A percentile compares a stretch with the other conserved stretches of the same genome.
phyloP scores from a whole-genome alignment of 768 basidiomycete genomes.

The Lentinula edodes region DNA sequence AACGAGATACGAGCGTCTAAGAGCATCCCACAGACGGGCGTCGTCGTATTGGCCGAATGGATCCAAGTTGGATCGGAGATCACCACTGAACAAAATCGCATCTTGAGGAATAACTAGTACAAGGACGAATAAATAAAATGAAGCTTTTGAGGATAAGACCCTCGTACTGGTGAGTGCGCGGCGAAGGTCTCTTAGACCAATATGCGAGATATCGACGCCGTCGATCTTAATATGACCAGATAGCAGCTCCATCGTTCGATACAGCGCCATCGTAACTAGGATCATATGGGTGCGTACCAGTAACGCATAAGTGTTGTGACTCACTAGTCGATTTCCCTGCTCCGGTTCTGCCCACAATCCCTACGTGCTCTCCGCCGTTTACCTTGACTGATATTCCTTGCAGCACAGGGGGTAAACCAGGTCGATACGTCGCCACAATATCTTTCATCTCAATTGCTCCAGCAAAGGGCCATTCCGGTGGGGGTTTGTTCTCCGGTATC shows the following conservation, averaged over 20 bases:
- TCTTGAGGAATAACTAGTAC: too few relatives aligned
- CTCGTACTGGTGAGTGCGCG: too few relatives aligned
- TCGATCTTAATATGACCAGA: constrained; percentile 51
- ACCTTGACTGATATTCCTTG: constrained; percentile 54
- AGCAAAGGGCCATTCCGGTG: constrained; percentile 40
- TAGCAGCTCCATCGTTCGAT: constrained; percentile 38
- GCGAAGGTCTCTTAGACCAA: constrained; percentile 32
- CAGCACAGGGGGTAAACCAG: constrained; percentile 60
- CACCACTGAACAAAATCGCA: constrained; percentile 35
- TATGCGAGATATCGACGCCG: constrained; percentile 39
- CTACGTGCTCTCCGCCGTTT: constrained; percentile 56
- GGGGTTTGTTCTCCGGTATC: constrained; percentile 19
- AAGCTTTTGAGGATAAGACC: too few relatives aligned
- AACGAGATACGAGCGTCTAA: constrained; percentile 20
- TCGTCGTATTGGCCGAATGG: constrained; percentile 75
- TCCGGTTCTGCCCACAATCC: constrained; percentile 30
- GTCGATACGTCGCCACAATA: constrained; percentile 52
- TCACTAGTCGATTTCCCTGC: constrained; percentile 22
- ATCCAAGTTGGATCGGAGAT: constrained; percentile 58
- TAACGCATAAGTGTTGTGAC: constrained; percentile 43
- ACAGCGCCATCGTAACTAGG: constrained; percentile 31
- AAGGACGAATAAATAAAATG: too few relatives aligned
- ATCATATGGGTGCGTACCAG: constrained; percentile 14
- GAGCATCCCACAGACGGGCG: constrained; percentile 54
- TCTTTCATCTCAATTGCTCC: constrained; percentile 53